Evolutionary conservation across 345 rosid genomes (phyloP).

Genomic region (Zanthoxylum bungeanum): DNA sequence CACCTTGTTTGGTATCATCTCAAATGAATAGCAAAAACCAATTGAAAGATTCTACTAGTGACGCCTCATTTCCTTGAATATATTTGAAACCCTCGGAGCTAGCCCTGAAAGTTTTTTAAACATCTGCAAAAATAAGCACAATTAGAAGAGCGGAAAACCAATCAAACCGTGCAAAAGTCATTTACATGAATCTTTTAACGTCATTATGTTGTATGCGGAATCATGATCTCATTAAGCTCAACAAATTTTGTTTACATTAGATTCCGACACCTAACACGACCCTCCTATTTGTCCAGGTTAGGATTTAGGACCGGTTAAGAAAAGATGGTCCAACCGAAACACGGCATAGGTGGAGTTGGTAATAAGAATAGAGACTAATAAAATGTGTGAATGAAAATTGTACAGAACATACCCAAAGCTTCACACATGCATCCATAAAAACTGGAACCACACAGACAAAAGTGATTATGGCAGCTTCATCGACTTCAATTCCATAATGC

Average conservation of each 20-base stretch:
- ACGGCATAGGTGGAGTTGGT: no score
- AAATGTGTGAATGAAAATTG: neutral
- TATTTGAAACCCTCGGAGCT: conserved; percentile 72
- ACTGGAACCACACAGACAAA: conserved; percentile 76
- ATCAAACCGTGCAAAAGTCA: no score
- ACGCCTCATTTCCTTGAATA: conserved; percentile 75
- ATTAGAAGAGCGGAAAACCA: neutral
- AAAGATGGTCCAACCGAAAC: no score
- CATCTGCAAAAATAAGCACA: conserved; percentile 41
- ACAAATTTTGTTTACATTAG: no score
- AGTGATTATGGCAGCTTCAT: conserved; percentile 58
- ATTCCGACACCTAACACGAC: no score
- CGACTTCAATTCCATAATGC: conserved; percentile 81
- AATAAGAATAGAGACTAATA: neutral
- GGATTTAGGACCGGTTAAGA: no score
- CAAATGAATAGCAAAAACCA: neutral
- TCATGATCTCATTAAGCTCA: no score
- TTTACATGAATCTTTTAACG: no score
- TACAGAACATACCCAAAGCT: conserved; percentile 74
- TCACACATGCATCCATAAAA: conserved; percentile 72
- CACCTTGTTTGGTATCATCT: conserved; percentile 4
- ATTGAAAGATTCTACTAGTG: conserved; percentile 42
- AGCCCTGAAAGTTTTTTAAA: conserved; percentile 82
- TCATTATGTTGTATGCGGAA: no score
- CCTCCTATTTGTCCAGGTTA: no score